Evolutionary conservation across 164 flowering plant species (phyloP), one percentile per base, ranked within the genome.

Genomic region (Berberis vulgaris): DNA sequence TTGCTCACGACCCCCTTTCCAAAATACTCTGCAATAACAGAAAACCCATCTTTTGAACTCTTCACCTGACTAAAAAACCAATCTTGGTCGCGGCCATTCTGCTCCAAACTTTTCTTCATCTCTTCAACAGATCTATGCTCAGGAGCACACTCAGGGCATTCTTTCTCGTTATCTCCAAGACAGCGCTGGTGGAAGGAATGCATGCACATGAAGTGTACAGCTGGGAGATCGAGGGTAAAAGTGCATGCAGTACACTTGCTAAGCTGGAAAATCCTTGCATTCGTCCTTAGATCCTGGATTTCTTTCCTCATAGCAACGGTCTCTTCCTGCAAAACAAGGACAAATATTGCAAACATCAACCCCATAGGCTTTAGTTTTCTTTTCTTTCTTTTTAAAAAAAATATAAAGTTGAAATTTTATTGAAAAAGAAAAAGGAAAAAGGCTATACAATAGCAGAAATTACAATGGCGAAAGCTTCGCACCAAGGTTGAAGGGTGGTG

Each of bases 191-290:
- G 99, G 73, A 89, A 94, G 9, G 99, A 94, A 72, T 94, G 99
- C 96, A 91, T 91, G 65, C 99, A 94, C 97, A 94, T 86, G 52
- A 94, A 94, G 78, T 94, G 97, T 41, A 94, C 99, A 8, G 99
- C 97, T 49, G 99, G 99, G 52, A 94, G 96, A 75, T 94, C 99
- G 49, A 94, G 96, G 40, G 99, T 94, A 73, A 91, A 94, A 43
- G 96, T 94, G 82, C 99, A 91, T 63, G 91, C 88, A 53, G 91
- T 89, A 77, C 99, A 94, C 82, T 94, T 94, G 85, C 99, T 91
- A 3, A 94, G 93, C 82, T 94, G 97, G 76, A 94, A 94, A 45
- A 94, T 94, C 74, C 96, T 87, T 2, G 99, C 97, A 76, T 89
- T 94, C 57, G 97, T 94, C 77, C 93, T 81, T 6, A 91, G 90